Evolutionary conservation across 352 stramenopile genomes (phyloP), one percentile per base, ranked within the genome.

Genomic region (Pythium insidiosum): DNA sequence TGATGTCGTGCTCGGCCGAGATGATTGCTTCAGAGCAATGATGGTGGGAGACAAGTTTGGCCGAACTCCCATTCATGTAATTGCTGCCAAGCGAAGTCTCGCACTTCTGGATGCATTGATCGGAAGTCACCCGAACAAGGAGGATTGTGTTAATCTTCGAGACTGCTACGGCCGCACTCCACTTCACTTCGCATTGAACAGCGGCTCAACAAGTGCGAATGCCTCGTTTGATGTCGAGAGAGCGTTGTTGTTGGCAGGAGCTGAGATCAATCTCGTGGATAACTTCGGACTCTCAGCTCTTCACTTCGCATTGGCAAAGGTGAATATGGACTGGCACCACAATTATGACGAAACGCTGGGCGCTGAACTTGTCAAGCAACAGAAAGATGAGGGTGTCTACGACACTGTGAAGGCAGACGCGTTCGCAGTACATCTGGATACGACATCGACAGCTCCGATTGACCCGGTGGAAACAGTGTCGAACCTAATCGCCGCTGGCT

Each of bases 151-250:
- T 16, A 88, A 88, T 47, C 54, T 69, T 29, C 34, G 45, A 13
- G 70, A 88, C 26, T 50, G 43, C 18, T 65, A 75, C 28, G 66
- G 58, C 4, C 68, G 77, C 6, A 83, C 77, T 7, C 68, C 74
- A 3, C 46, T 90, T n/a, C 77, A 90, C 35, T 82, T 80, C 42
- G 77, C 77, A 23, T 61, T 90, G 10, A 90, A 90, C 31, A 54
- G 59, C 6, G 70, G 70, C 3, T 62, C 61, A 0, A 87, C 87
- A 68, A 81, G 49, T 23, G 58, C 78, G 0, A 71, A 88, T n/a
- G 78, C 78, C n/a, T 82, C 73, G 3, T 88, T 90, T 31, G 72
- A 85, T n/a, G 52, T 88, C 9, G 78, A 88, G 49, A 67, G 78
- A 2, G 76, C 85, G 26, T 43, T 90, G 20, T 36, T 90, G 6